Percentiles rank a stretch among this genome's conserved stretches.
Conservation (phyloP, 768 basidiomycete genomes). For the Leccinum ochraceum region DNA sequence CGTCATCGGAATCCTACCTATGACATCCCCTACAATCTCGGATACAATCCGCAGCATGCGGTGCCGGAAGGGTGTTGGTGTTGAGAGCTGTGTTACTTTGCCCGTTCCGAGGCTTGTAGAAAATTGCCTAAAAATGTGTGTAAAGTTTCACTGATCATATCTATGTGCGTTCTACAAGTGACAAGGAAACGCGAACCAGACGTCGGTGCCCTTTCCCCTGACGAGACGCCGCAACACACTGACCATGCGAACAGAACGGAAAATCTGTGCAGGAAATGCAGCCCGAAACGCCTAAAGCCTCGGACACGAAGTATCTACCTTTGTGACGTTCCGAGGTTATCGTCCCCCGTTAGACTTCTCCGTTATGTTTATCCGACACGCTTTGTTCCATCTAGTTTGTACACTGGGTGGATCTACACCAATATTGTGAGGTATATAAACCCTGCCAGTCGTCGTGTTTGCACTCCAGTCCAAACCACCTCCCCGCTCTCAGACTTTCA, state of each 20-base stretch:
- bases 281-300: neutral
- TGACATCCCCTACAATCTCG: neutral
- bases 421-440: neutral
- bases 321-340: neutral
- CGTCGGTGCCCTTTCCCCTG: neutral
- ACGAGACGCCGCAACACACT: neutral
- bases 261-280: neutral
- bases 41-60: neutral
- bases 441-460: neutral
- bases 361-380: neutral
- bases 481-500: neutral
- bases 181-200: neutral
- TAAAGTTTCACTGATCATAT: neutral
- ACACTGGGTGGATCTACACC: neutral
- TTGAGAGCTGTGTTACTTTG: neutral
- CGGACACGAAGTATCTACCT: neutral
- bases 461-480: neutral
- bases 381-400: neutral
- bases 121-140: neutral
- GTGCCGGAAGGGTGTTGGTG: neutral
- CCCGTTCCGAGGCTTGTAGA: neutral
- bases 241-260: neutral
- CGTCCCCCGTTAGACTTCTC: neutral
- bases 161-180: neutral
- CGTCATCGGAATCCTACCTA: neutral